Evolutionary conservation across 352 stramenopile species (phyloP).

Genomic region (Thalassiosira livingstoniorum): DNA sequence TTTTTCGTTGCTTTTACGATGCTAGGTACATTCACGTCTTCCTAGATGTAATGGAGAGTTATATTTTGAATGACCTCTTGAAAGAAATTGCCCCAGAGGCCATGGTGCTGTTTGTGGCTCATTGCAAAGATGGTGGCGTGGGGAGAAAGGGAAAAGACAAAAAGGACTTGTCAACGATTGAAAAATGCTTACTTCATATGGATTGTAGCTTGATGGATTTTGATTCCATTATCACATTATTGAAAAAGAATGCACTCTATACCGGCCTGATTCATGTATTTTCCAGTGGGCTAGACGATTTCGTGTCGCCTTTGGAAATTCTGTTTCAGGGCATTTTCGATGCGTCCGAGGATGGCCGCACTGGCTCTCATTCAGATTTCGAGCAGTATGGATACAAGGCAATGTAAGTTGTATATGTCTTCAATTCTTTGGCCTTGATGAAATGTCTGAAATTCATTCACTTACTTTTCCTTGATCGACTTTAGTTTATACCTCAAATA

Average conservation of each 20-base stretch:
- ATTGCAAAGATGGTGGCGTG: no score
- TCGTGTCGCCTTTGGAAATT: conserved; percentile 91
- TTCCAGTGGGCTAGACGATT: conserved; percentile 92
- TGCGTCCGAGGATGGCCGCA: conserved; percentile 39
- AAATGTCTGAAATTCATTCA: not conserved
- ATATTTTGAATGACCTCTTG: conserved; percentile 93
- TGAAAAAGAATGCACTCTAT: conserved; percentile 91
- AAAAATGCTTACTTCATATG: conserved; percentile 94
- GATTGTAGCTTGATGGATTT: conserved; percentile 94
- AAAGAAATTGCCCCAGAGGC: conserved; percentile 89
- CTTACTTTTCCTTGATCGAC: not conserved
- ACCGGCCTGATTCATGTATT: conserved; percentile 95
- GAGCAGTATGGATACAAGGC: conserved; percentile 78
- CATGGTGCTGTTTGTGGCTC: conserved; percentile 93
- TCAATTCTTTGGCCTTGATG: conserved; percentile 7
- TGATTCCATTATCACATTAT: conserved; percentile 93
- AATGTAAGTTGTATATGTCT: conserved; percentile 48
- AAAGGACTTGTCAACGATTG: conserved; percentile 88
- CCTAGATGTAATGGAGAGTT: conserved; percentile 93
- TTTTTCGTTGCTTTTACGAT: conserved; percentile 78
- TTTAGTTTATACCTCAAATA: conserved; percentile 90
- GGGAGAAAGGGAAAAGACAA: no score
- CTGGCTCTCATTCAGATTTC: conserved; percentile 38
- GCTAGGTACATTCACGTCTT: conserved; percentile 89
- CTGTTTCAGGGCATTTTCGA: conserved; percentile 88